A percentile compares a stretch with the other conserved stretches of the same genome.
These are phyloP conservation scores for Fallopia convolvulus DNA, from an alignment of 148 eudicot species.

Conservation along the genomic window DNA sequence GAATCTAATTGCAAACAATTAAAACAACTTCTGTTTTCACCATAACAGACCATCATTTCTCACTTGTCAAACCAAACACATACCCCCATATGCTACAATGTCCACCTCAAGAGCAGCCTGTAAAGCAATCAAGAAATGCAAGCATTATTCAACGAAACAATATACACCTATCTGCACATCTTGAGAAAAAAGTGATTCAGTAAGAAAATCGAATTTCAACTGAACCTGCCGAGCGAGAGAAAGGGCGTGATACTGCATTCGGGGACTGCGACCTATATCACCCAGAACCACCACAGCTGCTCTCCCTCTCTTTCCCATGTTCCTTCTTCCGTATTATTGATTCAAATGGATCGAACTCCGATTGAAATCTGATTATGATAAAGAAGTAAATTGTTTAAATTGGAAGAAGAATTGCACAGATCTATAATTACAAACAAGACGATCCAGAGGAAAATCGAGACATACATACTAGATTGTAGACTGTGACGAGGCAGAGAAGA, in stretches of 20 bases:
- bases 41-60: neutral
- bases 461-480: too few relatives aligned
- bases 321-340: slow-evolving; percentile 1
- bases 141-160: neutral
- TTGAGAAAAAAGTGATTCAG: neutral
- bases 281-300: slow-evolving; percentile 88
- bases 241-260: slow-evolving; percentile 95
- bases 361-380: neutral
- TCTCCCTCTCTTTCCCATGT: slow-evolving; percentile 54
- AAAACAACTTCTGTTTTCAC: neutral
- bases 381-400: neutral
- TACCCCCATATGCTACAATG: slow-evolving; percentile 96
- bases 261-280: slow-evolving; percentile 96
- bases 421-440: too few relatives aligned
- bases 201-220: neutral
- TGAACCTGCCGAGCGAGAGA: slow-evolving; percentile 86
- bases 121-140: slow-evolving; percentile 12
- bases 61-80: slow-evolving; percentile 4
- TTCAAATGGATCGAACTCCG: neutral
- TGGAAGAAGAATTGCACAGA: neutral
- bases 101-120: slow-evolving; percentile 85
- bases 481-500: too few relatives aligned
- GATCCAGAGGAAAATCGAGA: too few relatives aligned
- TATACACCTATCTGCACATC: neutral
- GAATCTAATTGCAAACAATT: neutral